Evolutionary conservation across 805 yeast species (phyloP), one percentile per base, ranked within the genome.

Genomic region (Hanseniaspora guilliermondii): DNA sequence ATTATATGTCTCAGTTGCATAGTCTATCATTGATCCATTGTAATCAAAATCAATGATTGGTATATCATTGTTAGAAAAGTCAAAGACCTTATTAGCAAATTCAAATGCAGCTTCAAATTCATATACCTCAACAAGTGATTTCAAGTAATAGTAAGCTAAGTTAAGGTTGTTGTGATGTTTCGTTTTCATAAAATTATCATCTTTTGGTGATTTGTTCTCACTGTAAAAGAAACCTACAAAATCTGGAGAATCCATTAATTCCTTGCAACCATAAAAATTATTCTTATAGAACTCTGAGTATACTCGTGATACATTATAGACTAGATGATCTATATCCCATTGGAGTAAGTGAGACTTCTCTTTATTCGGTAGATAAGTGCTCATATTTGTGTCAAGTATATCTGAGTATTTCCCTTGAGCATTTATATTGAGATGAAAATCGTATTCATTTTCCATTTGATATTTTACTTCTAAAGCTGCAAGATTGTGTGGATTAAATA

Each of bases 101-200:
- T 32, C 25, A 32, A 17, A 44, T 11, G 47, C 47, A 7, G 25
- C 17, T n/a, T 44, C 27, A 32, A 44, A 44, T 44, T 44, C 47
- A 32, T 44, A 44, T 6, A 44, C 38, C 16, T 44, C 47, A 19
- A 44, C 47, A 27, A 44, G 47, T 27, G 47, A 44, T 14, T 44
- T 44, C 11, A 44, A 9, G n/a, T 44, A 44, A 16, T n/a, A 44
- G 25, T 44, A 44, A n/a, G 19, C 14, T 17, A 44, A 5, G 35
- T 30, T 27, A 12, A n/a, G 14, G 16, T 44, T 44, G 38, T 19
- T 32, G 47, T 44, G 47, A 14, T 24, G 9, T 17, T 9, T 42
- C 4, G n/a, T 8, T 25, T 16, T n/a, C 4, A 22, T 4, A 27
- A 17, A 27, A 1, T 4, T 12, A n/a, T 16, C 11, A 16, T 25